These are phyloP conservation scores for Thielaviopsis euricoi DNA, from an alignment of 2,329 filamentous ascomycete genomes.

Conservation along the genomic window DNA sequence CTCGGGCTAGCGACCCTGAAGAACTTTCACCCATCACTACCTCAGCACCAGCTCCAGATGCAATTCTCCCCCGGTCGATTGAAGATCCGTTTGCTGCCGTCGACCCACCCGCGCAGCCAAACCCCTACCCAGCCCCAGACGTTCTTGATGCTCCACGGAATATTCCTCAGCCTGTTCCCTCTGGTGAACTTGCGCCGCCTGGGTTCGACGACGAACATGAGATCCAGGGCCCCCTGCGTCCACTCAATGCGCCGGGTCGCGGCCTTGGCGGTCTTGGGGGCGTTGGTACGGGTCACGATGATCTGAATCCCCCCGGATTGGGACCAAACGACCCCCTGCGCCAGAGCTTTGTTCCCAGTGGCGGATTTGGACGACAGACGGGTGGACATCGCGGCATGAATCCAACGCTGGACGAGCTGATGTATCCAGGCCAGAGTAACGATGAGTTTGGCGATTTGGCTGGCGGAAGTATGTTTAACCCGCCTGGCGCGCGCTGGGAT, in stretches of 20 bases:
- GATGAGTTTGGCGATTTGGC: slow-evolving; percentile 26
- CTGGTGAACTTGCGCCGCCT: slow-evolving; percentile 65
- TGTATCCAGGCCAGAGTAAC: slow-evolving; percentile 93
- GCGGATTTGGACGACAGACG: slow-evolving; percentile 28
- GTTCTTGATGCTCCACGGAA: slow-evolving; percentile 3
- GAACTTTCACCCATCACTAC: neutral
- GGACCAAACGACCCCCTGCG: slow-evolving; percentile 73
- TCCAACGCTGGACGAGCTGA: slow-evolving; percentile 82
- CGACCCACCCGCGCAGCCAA: slow-evolving; percentile 20
- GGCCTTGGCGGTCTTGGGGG: slow-evolving; percentile 33
- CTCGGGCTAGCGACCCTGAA: slow-evolving; percentile 66
- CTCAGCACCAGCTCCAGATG: slow-evolving; percentile 8
- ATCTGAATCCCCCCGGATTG: slow-evolving; percentile 73
- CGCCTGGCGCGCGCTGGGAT: slow-evolving; percentile 84
- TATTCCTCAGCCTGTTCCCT: slow-evolving; percentile 36
- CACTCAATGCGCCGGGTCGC: slow-evolving; percentile 20
- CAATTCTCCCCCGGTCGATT: slow-evolving; percentile 28
- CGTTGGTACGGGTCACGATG: slow-evolving; percentile 63
- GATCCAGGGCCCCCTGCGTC: slow-evolving; percentile 49
- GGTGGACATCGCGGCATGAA: slow-evolving; percentile 61
- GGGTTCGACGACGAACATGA: slow-evolving; percentile 91
- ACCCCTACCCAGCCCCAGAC: slow-evolving; percentile 24
- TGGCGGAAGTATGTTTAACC: slow-evolving; percentile 25
- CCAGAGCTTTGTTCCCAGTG: slow-evolving; percentile 44
- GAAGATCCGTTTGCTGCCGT: slow-evolving; percentile 45